Conservation (phyloP, 345 rosid species). For the Aurinia saxatilis region DNA sequence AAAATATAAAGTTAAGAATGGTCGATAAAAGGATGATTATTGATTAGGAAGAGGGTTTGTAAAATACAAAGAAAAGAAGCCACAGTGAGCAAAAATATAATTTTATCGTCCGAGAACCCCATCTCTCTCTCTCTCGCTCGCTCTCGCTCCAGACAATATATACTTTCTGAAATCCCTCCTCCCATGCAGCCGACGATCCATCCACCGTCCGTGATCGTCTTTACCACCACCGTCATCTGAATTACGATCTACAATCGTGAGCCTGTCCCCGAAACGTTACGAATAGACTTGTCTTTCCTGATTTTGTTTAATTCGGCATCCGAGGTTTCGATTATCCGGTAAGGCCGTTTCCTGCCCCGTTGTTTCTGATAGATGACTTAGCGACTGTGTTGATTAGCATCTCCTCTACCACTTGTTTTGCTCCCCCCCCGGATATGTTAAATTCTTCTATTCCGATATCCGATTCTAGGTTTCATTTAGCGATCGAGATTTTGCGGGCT, state of each 20-base stretch:
- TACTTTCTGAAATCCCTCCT: not conserved
- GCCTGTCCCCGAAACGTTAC: conserved; percentile 11
- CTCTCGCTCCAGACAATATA: not conserved
- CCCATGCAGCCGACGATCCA: conserved; percentile 51
- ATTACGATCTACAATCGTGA: conserved; percentile 21
- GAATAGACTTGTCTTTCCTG: conserved; percentile 9
- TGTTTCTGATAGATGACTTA: not conserved
- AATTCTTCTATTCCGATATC: conserved; percentile 21
- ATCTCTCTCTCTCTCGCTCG: too few relatives aligned
- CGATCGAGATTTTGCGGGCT: conserved; percentile 30
- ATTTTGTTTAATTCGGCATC: conserved; percentile 24
- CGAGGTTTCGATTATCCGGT: conserved; percentile 43
- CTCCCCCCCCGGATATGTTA: too few relatives aligned
- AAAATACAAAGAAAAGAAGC: not conserved
- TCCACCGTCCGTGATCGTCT: conserved; percentile 32
- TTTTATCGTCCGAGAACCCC: not conserved
- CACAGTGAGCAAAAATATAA: not conserved
- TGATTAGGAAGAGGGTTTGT: not conserved
- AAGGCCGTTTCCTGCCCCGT: conserved; percentile 27
- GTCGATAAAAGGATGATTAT: not conserved
- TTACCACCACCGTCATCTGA: conserved; percentile 29
- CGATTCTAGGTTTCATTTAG: conserved; percentile 25
- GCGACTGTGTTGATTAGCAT: conserved; percentile 22
- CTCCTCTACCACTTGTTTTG: conserved; percentile 13
- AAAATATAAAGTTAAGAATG: not conserved